These are phyloP conservation scores for Cymbopogon citratus DNA, from an alignment of 176 grass and related monocot species.

Conservation along the genomic window DNA sequence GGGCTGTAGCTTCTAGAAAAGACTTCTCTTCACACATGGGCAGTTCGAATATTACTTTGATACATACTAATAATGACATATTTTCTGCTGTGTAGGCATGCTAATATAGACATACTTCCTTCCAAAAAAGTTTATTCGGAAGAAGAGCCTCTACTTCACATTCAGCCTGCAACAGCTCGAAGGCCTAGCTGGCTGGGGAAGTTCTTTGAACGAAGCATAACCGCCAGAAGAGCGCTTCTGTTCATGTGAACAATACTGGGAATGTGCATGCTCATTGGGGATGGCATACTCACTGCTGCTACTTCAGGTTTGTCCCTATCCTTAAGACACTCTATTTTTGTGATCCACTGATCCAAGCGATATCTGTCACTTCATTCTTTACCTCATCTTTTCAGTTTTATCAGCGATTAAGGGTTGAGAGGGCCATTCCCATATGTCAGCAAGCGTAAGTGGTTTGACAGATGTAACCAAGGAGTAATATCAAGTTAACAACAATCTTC, in stretches of 20 bases:
- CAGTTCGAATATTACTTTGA: background rate
- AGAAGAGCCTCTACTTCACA: slow-evolving; percentile 14
- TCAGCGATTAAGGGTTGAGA: slow-evolving; percentile 69
- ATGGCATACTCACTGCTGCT: slow-evolving; percentile 84
- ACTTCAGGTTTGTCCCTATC: slow-evolving; percentile 57
- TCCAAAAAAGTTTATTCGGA: slow-evolving; percentile 44
- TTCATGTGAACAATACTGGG: slow-evolving; percentile 74
- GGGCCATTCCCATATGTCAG: slow-evolving; percentile 57
- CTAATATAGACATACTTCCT: slow-evolving; percentile 70
- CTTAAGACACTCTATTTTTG: background rate
- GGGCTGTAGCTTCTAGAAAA: background rate
- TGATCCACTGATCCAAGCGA: no score
- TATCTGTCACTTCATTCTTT: background rate
- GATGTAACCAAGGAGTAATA: background rate
- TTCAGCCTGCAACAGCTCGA: slow-evolving; percentile 10
- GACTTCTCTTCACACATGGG: background rate
- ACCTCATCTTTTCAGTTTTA: slow-evolving; percentile 46
- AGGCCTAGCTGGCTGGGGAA: slow-evolving; percentile 51
- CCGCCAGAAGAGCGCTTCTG: slow-evolving; percentile 63
- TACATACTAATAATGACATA: background rate
- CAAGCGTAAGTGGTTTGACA: slow-evolving; percentile 40
- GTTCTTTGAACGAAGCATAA: slow-evolving; percentile 61
- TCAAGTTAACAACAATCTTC: background rate
- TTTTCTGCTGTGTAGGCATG: slow-evolving; percentile 59
- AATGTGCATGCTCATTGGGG: slow-evolving; percentile 86